Evolutionary conservation across 257 asterid species (phyloP), one percentile per base, ranked within the genome.

Genomic region (Plectranthus barbatus): DNA sequence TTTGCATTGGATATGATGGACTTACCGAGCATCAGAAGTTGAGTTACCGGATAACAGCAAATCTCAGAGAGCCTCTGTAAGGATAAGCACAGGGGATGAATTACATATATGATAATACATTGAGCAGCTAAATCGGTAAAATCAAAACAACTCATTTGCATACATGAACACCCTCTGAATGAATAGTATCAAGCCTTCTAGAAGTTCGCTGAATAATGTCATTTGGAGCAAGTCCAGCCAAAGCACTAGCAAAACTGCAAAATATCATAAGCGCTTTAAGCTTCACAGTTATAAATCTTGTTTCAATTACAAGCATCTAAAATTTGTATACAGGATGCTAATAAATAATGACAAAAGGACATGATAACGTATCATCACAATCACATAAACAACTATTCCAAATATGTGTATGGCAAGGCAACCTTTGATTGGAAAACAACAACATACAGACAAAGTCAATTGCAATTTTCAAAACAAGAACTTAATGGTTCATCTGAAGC

Each of bases 81-180:
- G 42, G 71, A 31, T 0, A 19, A 51, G 54, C 58, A 77, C 66
- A 72, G n/a, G 46, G 61, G 37, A 45, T 73, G 57, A 50, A 19
- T 47, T 67, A 34, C 19, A 44, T 46, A 36, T 17, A 26, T 26
- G 31, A 26, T 26, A 5, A 26, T 26, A 5, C 31, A 26, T 40
- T 52, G n/a, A 44, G 3, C 31, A 62, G 63, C 36, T 49, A 62
- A 55, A 55, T 4, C 4, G 31, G 15, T 33, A 56, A 26, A 26
- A 33, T 34, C 44, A 18, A 67, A 68, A 56, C 8, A 60, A 68
- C 56, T 63, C 49, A 59, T 62, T 50, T 60, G 56, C 96, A 50
- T 87, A 93, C 99, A 77, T 93, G 99, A 74, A 93, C 86, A 64
- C 99, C 95, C 88, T 93, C 99, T 58, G 97, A 90, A 73, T 93